Evolutionary conservation across 2,329 filamentous ascomycete genomes (phyloP).

Genomic region (Ophiosphaerella korrae): DNA sequence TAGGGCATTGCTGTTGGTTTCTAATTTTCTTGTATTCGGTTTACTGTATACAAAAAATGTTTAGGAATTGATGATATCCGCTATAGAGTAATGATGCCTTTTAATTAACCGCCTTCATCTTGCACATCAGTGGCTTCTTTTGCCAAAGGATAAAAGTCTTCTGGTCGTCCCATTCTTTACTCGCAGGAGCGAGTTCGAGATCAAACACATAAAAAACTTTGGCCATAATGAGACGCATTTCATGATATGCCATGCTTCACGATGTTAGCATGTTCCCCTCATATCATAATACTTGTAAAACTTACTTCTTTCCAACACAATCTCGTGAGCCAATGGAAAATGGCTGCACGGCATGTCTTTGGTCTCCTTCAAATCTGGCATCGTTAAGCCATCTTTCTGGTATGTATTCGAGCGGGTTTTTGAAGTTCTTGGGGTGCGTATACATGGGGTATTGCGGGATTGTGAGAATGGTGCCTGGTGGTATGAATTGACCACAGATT

Average conservation of each 20-base stretch:
- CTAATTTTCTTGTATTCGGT: not conserved
- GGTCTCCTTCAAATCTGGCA: slow-evolving; percentile 29
- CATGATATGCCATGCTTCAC: slow-evolving; percentile 44
- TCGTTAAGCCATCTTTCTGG: slow-evolving; percentile 51
- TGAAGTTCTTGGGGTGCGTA: slow-evolving; percentile 38
- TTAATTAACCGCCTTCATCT: slow-evolving; percentile 21
- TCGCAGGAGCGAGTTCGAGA: slow-evolving; percentile 42
- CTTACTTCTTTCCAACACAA: slow-evolving; percentile 46
- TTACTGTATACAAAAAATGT: not conserved
- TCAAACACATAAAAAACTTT: slow-evolving; percentile 49
- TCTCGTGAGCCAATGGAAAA: slow-evolving; percentile 53
- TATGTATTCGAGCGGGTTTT: slow-evolving; percentile 40
- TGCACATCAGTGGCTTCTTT: slow-evolving; percentile 43
- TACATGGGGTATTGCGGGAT: slow-evolving; percentile 28
- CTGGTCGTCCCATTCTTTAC: slow-evolving; percentile 39
- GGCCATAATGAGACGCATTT: slow-evolving; percentile 50
- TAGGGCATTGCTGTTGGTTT: not conserved
- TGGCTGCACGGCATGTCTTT: slow-evolving; percentile 47
- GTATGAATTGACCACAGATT: slow-evolving; percentile 45
- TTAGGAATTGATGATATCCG: not conserved
- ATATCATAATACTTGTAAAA: not conserved
- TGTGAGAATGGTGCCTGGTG: slow-evolving; percentile 25
- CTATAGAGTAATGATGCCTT: not conserved
- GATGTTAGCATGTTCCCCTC: slow-evolving; percentile 7
- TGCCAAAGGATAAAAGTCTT: slow-evolving; percentile 46